These are phyloP conservation scores for Ganoderma lingzhi DNA, from an alignment of 1,284 basidiomycete genomes.

Conservation along the genomic window DNA sequence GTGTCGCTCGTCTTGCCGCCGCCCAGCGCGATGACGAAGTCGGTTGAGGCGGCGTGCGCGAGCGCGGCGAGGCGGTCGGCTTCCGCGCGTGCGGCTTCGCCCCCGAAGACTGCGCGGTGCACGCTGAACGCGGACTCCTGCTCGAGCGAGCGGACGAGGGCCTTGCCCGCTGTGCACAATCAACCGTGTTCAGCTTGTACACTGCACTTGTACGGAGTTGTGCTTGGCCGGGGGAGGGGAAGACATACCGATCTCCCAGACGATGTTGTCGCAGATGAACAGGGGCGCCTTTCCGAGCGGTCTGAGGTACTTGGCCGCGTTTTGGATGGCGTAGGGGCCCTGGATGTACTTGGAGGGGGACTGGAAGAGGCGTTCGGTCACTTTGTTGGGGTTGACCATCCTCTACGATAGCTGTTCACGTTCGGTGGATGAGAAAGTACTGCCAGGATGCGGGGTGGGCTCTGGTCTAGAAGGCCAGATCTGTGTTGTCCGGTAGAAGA, in stretches of 20 bases:
- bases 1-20: slow-evolving; percentile 46
- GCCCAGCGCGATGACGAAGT: slow-evolving; percentile 46
- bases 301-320: slow-evolving; percentile 42
- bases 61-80: slow-evolving; percentile 37
- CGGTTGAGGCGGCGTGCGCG: slow-evolving; percentile 32
- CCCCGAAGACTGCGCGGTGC: slow-evolving; percentile 39
- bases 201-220: not conserved
- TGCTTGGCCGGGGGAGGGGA: not conserved
- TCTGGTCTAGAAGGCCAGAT: not conserved
- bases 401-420: not conserved
- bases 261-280: slow-evolving; percentile 41
- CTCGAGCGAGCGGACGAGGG: slow-evolving; percentile 38
- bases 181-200: not conserved
- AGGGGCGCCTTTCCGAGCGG: slow-evolving; percentile 40
- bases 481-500: not conserved
- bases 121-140: slow-evolving; percentile 36
- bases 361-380: slow-evolving; percentile 45
- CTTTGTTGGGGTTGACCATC: slow-evolving; percentile 44
- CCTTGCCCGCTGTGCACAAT: slow-evolving; percentile 37
- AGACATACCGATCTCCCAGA: slow-evolving; percentile 43
- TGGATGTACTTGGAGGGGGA: slow-evolving; percentile 48
- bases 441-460: not conserved
- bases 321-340: slow-evolving; percentile 45
- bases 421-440: not conserved
- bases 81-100: slow-evolving; percentile 44